Evolutionary conservation across 2,329 filamentous ascomycete genomes (phyloP), one percentile per base, ranked within the genome.

Genomic region (Aureobasidium vineae): DNA sequence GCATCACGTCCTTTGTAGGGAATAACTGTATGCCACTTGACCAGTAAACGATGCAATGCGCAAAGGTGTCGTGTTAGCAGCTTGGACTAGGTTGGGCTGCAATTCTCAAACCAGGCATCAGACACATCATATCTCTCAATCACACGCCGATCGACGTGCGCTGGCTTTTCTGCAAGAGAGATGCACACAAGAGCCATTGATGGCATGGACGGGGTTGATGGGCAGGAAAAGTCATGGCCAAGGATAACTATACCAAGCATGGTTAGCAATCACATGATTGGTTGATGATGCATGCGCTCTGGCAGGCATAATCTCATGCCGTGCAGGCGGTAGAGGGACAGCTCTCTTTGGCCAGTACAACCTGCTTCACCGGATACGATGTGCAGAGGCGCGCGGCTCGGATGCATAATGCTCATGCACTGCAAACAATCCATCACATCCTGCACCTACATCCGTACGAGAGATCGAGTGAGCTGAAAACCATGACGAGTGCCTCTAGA

Each of bases 351-450:
- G 56, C n/a, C 56, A 47, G 56, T n/a, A 47, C 40, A 47, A 16
- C 41, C 41, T 33, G 28, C 36, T 10, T 33, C 6, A 41, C 49
- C 16, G 56, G 21, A 36, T 33, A 13, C 40, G 6, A 36, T 47
- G 38, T 60, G 56, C 56, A 47, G 56, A 60, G 19, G 56, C 56
- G 56, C 56, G 41, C 41, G 56, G 28, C 41, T 60, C 56, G 36
- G 6, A 21, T 60, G 56, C 56, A 38, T 19, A 28, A 60, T 57
- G 26, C n/a, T 47, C 56, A 47, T 47, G 36, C 40, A 28, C n/a
- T 47, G 41, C 41, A 16, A 23, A 38, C 23, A n/a, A 47, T 60
- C 56, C 23, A 36, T 60, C 56, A 60, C 56, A 59, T 49, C 41
- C 23, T 36, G 56, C 56, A 19, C 36, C 56, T 23, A 36, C 56